Conservation (phyloP, 2,329 filamentous ascomycete genomes). For the Emergomyces pasteurianus region DNA sequence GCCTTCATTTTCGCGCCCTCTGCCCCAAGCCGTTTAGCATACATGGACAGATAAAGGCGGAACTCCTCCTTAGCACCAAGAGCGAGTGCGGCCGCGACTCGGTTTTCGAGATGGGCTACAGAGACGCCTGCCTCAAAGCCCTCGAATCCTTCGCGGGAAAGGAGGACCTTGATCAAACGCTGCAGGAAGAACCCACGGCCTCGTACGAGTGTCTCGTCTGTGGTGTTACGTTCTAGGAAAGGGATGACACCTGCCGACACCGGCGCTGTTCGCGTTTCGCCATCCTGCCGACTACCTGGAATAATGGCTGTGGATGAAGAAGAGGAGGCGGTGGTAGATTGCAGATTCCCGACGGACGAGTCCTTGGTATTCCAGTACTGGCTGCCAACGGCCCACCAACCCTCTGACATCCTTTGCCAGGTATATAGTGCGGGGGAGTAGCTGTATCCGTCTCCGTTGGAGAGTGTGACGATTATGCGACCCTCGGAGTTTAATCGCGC, state of each 20-base stretch:
- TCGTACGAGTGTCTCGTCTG: constrained; percentile 80
- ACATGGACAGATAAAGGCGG: constrained; percentile 91
- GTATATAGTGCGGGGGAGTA: constrained; percentile 77
- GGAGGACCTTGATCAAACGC: constrained; percentile 75
- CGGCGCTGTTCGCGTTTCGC: constrained; percentile 39
- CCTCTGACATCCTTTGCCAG: constrained; percentile 92
- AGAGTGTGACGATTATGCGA: constrained; percentile 76
- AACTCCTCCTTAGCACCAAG: constrained; percentile 86
- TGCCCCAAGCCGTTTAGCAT: constrained; percentile 85
- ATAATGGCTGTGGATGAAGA: constrained; percentile 14
- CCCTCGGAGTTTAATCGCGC: constrained; percentile 84
- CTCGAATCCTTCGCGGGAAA: constrained; percentile 84
- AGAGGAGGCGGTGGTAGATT: constrained; percentile 47
- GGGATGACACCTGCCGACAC: constrained; percentile 89
- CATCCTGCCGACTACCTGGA: constrained; percentile 44
- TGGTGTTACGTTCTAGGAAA: constrained; percentile 86
- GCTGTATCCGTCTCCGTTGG: constrained; percentile 86
- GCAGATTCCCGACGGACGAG: constrained; percentile 69
- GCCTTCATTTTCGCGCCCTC: constrained; percentile 82
- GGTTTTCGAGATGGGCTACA: constrained; percentile 89
- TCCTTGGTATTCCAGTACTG: constrained; percentile 99
- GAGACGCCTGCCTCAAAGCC: constrained; percentile 82
- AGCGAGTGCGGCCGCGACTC: constrained; percentile 77
- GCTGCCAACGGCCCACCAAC: constrained; percentile 95
- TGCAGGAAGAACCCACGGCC: constrained; percentile 86